Base-by-base conservation (phyloP, 169 alveolate species). In the Eimeria maxima region DNA sequence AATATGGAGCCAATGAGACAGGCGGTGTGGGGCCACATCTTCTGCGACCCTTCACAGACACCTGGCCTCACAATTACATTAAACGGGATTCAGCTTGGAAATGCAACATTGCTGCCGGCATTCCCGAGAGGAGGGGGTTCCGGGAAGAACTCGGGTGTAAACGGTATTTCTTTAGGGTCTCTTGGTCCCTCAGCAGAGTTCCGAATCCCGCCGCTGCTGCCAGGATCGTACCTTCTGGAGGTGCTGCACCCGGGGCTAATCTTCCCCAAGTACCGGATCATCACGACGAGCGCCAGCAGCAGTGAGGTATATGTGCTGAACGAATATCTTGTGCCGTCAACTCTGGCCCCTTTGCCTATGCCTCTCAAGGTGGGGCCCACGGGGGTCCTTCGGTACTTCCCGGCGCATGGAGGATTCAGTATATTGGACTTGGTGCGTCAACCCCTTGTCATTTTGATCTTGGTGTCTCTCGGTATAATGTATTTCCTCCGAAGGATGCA, bases 151-250 rank as follows among this genome's bases (percentile, higher is more conserved):
- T 20, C 60, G 6, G 93, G 60, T 38, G 93, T 57, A 57, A 45
- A 63, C 8, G 57, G 83, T 47, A 13, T 29, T 44, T 33, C 81
- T 13, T 8, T 71, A 63, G 81, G 81, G 78, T 47, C 81, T 11
- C 33, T 60, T 55, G 74, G 67, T 18, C 78, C 81, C 29, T 57
- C 93, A 42, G 81, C 80, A 5, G 93, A 87, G 33, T 87, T 87
- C 65, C 78, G 65, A 10, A 47, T 87, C 67, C 93, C 93, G 47
- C 93, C 81, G 10, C 65, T 87, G 57, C 93, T 87, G 22, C 93
- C 93, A 11, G 93, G 93, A 16, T 87, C 93, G 60, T 87, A 87
- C 18, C 80, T 87, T 47, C 83, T 87, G 78, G 93, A 87, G 83
- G 78, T 87, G 83, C 81, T 87, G 57, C 93, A 87, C 81, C 83